Evolutionary conservation across 1,284 basidiomycete species (phyloP), one percentile per base, ranked within the genome.

Genomic region (Inonotus obliquus): DNA sequence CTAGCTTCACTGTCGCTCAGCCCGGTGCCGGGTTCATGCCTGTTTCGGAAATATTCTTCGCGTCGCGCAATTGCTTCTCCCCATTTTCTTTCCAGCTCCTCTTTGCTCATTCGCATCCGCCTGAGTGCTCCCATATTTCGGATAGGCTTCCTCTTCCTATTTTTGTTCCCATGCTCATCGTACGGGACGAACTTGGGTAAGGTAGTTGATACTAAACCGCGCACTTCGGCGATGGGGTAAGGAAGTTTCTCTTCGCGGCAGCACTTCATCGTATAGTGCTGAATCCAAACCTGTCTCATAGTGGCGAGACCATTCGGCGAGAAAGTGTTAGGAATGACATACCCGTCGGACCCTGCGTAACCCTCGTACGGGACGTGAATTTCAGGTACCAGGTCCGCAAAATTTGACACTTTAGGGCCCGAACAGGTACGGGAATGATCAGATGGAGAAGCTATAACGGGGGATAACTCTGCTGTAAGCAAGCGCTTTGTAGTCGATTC

Each of bases 291-390:
- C 10, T 51, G 35, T 2, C 61, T 57, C 23, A 47, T 23, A 35
- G 4, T 6, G 10, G 56, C 17, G 9, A 63, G 23, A 13, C 59
- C 27, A 17, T 54, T 21, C 29, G 29, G n/a, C 1, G 7, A 11
- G 17, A 32, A 59, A 11, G 25, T 44, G 38, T 63, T 63, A 5
- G 38, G 57, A 23, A 55, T 21, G 21, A 41, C 54, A 35, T 59
- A 54, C 3, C 52, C 52, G 23, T 49, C 45, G 25, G 56, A 21
- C 11, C 48, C 55, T 35, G 45, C 25, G 45, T 63, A 63, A 25
- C 52, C 56, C 11, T 63, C 61, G 38, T 54, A 63, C 17, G 61
- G 61, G 11, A 63, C 61, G 21, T 61, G 45, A 44, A 59, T 44
- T 17, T 52, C 59, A 4, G 59, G 25, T 14, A 29, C 19, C 32